Base-by-base conservation (phyloP, 805 yeast genomes). In the Metschnikowia lachancei region DNA sequence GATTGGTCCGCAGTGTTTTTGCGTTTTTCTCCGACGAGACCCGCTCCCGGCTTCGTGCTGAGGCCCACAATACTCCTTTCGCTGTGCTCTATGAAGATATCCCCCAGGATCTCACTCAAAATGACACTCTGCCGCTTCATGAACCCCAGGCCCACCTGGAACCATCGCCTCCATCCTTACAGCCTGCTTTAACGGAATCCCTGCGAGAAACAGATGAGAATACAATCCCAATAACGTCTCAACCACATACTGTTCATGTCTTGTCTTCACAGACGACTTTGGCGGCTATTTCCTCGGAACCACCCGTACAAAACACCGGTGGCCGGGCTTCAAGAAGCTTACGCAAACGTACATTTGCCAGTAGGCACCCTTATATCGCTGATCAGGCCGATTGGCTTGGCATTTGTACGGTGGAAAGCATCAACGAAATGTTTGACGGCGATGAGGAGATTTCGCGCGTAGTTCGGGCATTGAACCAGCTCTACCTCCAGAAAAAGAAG, bases 331-430 rank as follows among this genome's bases (percentile, higher is more conserved):
- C 41, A 36, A 28, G 74, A 43, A 65, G 72, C 22, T 55, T 69
- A 13, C 53, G 77, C 3, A 68, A 70, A 51, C 56, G 77, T 22
- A 72, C 67, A 20, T 72, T 72, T 45, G 68, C 77, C 3, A 67
- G 73, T 53, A 60, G 74, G 3, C 74, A 71, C 53, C 77, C 77
- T 1, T 72, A 72, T 50, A 51, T 72, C 22, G 70, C 74, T 10
- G 77, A 72, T 52, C 72, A 69, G 46, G 75, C 75, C 3, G 72
- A 70, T 45, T 72, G 70, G 62, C 58, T 72, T 30, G 76, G 71
- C 3, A 58, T 72, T 12, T 62, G 72, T 4, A 60, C 65, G 34
- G 49, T 59, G 11, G 67, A 64, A 36, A 63, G 65, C 44, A 54
- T 72, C 49, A 71, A 72, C 50, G 72, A 69, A 20, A 48, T 72